Evolutionary conservation across 805 yeast species (phyloP).

Genomic region (Lipomyces oligophaga): DNA sequence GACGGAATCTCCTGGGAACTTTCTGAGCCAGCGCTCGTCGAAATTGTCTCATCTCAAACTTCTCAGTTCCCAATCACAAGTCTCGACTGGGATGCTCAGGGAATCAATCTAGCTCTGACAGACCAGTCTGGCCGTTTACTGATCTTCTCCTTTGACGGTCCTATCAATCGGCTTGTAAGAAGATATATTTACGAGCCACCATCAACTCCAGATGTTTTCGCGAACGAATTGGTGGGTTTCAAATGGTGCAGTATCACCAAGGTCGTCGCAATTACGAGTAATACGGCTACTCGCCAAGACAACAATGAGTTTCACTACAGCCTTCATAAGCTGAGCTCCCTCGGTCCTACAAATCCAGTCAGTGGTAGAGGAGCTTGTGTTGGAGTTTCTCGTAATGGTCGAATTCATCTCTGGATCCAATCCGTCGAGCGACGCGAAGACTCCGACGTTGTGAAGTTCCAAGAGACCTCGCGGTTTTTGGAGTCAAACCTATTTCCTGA

Average conservation of each 20-base stretch:
- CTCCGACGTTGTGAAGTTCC: constrained; percentile 24
- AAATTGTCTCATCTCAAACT: constrained; percentile 26
- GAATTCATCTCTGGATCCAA: no score
- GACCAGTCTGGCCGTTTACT: constrained; percentile 69
- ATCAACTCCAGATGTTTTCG: constrained; percentile 21
- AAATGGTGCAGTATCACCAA: constrained; percentile 77
- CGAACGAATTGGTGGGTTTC: constrained; percentile 45
- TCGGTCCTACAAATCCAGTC: constrained; percentile 65
- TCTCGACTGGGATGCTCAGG: constrained; percentile 72
- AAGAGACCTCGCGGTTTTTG: constrained; percentile 28
- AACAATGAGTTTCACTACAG: constrained; percentile 47
- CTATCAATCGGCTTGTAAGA: constrained; percentile 33
- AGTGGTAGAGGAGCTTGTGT: constrained; percentile 67
- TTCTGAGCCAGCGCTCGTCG: constrained; percentile 50
- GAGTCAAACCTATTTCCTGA: constrained; percentile 25
- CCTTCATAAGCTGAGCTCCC: constrained; percentile 55
- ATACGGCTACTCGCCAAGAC: constrained; percentile 22
- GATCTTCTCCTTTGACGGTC: constrained; percentile 40
- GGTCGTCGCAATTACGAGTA: constrained; percentile 37
- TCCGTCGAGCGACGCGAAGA: no score
- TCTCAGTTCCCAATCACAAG: constrained; percentile 30
- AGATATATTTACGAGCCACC: constrained; percentile 29
- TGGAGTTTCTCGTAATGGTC: constrained; percentile 61
- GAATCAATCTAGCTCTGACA: constrained; percentile 75
- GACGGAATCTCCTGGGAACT: constrained; percentile 80